Evolutionary conservation across 129 eudicot genomes (phyloP), one percentile per base, ranked within the genome.

Genomic region (Centaurea solstitialis): DNA sequence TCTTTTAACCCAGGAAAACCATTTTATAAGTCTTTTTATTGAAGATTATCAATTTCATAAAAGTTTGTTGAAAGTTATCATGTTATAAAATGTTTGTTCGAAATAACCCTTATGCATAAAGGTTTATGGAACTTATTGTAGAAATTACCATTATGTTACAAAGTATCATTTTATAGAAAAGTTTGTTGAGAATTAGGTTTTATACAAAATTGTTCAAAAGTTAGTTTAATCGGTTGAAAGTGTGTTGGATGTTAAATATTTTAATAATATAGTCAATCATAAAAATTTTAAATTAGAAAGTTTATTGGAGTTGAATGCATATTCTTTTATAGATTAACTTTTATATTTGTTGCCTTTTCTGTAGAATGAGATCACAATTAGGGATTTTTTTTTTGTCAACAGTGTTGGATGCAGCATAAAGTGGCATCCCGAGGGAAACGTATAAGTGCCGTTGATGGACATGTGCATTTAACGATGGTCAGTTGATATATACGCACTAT

Each of bases 381-480:
- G 20, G 28, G 18, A 15, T 61, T 41, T 70, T 62, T 67, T 45
- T 41, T 50, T 59, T 86, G 17, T 47, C 62, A 33, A 22, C 57
- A 93, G 99, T 76, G 89, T 94, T 82, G 99, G 99, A 80, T 94
- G 99, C 87, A 90, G 97, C 91, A 94, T 94, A 85, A 94, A 94
- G 82, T 94, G 99, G 97, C 89, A 89, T 89, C 97, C 97, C 0
- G 85, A 84, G 68, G 61, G 86, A 87, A 74, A 69, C 3, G 73
- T 76, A 76, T 84, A 68, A 66, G 53, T 86, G 70, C 40, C 26
- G 15, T 47, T 47, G 22, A 28, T 74, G 86, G 24, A 30, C 82
- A 47, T 79, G 62, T 78, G 70, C 73, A 39, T 61, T 73, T 23
- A 62, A 81, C 18, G 66, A 59, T 59, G 23, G 66, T 7, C 26